Evolutionary conservation across 1,139 yeast genomes (phyloP), one percentile per base, ranked within the genome.

Genomic region (Debaryomycetaceae sp.): DNA sequence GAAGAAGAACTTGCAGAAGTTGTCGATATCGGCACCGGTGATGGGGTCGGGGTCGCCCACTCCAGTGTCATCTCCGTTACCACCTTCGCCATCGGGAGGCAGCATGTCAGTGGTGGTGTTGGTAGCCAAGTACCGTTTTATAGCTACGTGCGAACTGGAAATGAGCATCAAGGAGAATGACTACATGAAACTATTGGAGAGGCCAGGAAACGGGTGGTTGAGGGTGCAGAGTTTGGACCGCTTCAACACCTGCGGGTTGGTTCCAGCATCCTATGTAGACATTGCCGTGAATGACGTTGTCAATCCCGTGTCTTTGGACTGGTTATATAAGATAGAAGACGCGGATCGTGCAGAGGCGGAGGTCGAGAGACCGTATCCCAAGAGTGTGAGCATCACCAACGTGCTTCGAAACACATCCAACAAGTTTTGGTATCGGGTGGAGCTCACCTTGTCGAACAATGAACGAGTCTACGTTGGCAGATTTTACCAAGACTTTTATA

Each of bases 201-300:
- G 63, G 31, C 61, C 62, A 1, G 67, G 68, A 5, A 61, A 64
- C 44, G 73, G 72, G 5, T 67, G 73, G 73, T 45, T 67, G 6
- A 46, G 56, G 37, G 73, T 67, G 29, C 57, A 63, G 43, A 53
- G 51, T 34, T 51, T 67, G 33, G 70, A 65, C 36, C 51, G 56
- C 37, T 46, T 56, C n/a, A 43, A 49, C 5, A 44, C 47, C 7
- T 55, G 58, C 3, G 73, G 73, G 0, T 45, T 65, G 22, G 63
- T 67, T 4, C 72, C 73, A 1, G 68, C 71, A 3, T 52, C 56
- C 16, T 67, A 65, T 39, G 63, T 66, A 15, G 70, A 65, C 38
- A 66, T 67, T 26, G 70, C 67, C n/a, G 56, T 65, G 24, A 66
- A 66, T 41, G 71, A 66, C 44, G 41, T 55, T 4, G 38, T 44